Evolutionary conservation across 78 protist species (phyloP), one percentile per base, ranked within the genome.

Genomic region (slime mould (Dictyostelium discoideum)): DNA sequence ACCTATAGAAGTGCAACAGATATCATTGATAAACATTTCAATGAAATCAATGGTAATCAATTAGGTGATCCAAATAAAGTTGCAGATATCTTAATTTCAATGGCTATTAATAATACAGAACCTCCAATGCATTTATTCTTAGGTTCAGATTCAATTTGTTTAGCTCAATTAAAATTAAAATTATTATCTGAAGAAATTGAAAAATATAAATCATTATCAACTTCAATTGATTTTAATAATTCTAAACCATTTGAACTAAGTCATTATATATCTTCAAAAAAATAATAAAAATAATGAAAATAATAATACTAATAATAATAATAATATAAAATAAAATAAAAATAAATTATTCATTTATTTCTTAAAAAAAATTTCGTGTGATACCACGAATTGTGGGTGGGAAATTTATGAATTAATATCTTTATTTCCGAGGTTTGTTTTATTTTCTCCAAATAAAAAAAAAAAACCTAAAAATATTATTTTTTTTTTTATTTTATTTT

Each of bases 91-190:
- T 14, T 82, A 3, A 82, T 82, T 16, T 2, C 57, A 6, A 13
- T 54, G 14, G 32, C 86, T 4, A 26, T 14, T 2, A 20, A 9
- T 20, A 14, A 46, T 5, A 1, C 57, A 10, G n/a, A 82, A 26
- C 83, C 83, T 16, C 83, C 83, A 77, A 39, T 77, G 14, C 40
- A 77, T 57, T 44, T 88, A 7, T 77, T 87, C 76, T 18, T 87
- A 0, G 93, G 93, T 37, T 32, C 69, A 0, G 93, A 87, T 57
- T 76, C 92, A 4, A 72, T 72, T 72, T 29, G 40, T 29, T 29
- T 72, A 3, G 79, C 79, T 0, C 32, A 72, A 72, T 29, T 72
- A 72, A 72, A 72, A 72, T 14, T 72, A 60, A 60, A 60, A 60
- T 60, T 60, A 60, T 60, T 60, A 60, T 60, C 69, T 20, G 69